A percentile compares a stretch with the other conserved stretches of the same genome.
Conservation (phyloP, 2,329 filamentous ascomycete species). For the Biscogniauxia sp. region DNA sequence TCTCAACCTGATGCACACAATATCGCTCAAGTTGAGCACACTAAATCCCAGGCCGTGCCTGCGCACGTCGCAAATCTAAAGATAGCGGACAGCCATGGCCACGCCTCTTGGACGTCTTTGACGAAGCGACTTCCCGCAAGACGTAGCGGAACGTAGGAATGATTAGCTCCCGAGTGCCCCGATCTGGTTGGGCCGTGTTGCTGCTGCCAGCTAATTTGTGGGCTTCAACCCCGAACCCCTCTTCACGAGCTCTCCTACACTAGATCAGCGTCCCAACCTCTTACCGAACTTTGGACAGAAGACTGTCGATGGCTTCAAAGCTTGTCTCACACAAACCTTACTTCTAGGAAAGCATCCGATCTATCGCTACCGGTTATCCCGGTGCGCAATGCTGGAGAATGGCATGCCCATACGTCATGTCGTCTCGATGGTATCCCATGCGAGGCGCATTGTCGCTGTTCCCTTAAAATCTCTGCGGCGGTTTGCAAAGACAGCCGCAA, state of each 20-base stretch:
- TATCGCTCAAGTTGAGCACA: background rate
- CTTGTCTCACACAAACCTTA: background rate
- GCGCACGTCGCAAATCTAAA: background rate
- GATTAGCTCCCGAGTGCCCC: constrained; percentile 1
- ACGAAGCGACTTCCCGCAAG: background rate
- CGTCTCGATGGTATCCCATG: constrained; percentile 21
- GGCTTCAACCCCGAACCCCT: constrained; percentile 13
- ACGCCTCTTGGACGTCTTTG: background rate
- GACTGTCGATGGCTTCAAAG: background rate
- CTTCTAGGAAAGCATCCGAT: background rate
- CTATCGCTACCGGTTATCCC: background rate
- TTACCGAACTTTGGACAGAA: background rate
- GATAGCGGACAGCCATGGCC: background rate
- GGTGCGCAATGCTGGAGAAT: background rate
- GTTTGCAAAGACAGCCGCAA: constrained; percentile 18
- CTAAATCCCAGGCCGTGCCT: background rate
- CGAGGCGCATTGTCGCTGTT: constrained; percentile 21
- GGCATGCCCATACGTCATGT: constrained; percentile 1
- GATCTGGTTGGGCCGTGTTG: constrained; percentile 16
- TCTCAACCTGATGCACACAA: background rate
- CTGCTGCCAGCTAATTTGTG: constrained; percentile 1
- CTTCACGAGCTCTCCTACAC: constrained; percentile 14
- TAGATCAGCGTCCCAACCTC: constrained; percentile 5
- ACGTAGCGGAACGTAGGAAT: background rate
- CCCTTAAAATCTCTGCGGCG: constrained; percentile 14